These are phyloP conservation scores for Cercospora nicotianae DNA, from an alignment of 2,329 filamentous ascomycete genomes.

Conservation along the genomic window DNA sequence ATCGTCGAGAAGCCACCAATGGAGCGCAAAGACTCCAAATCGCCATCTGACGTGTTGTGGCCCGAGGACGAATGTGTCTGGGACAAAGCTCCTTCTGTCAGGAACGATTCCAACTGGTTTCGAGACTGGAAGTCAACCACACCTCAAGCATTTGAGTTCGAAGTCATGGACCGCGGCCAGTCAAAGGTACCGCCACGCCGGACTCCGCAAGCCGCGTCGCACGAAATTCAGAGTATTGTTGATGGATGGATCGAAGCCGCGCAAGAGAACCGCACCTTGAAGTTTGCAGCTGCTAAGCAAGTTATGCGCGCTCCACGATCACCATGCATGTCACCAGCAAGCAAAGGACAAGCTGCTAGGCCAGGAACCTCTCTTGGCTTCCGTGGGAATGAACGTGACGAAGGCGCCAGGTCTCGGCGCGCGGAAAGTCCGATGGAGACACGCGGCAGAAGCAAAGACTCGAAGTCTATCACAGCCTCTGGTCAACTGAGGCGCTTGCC, in stretches of 20 bases:
- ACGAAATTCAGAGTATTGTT: constrained; percentile 5
- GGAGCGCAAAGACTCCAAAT: constrained; percentile 10
- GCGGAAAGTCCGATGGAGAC: neutral
- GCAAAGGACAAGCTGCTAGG: neutral
- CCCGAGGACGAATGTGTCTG: neutral
- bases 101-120: constrained; percentile 3
- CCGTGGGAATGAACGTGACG: neutral
- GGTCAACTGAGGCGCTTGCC: neutral
- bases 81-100: neutral
- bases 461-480: neutral
- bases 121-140: constrained; percentile 2
- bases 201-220: constrained; percentile 10
- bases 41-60: neutral
- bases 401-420: neutral
- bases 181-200: neutral
- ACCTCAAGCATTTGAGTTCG: constrained; percentile 10
- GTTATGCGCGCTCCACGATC: constrained; percentile 1
- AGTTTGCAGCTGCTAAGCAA: constrained; percentile 9
- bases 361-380: neutral
- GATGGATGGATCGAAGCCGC: constrained; percentile 9
- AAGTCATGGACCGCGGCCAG: neutral
- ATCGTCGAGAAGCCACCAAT: neutral
- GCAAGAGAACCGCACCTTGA: constrained; percentile 5
- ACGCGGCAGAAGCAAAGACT: neutral
- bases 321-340: neutral